phyloP scores from a whole-genome alignment of 305 asterid species.

The Solanum hybrid region DNA sequence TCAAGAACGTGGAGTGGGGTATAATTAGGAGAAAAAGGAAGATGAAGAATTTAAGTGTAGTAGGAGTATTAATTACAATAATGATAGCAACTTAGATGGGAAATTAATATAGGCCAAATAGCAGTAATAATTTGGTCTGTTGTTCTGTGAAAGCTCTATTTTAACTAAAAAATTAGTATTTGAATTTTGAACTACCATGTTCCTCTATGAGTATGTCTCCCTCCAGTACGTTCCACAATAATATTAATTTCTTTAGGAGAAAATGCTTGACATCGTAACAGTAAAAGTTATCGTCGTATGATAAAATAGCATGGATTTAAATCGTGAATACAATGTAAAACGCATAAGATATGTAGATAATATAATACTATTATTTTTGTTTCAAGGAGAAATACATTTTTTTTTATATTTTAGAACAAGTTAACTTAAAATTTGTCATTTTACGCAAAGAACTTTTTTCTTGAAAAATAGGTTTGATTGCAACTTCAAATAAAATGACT shows the following conservation, averaged over 20 bases:
- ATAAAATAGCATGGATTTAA: too few species aligned
- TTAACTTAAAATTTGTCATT: background rate
- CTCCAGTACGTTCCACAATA: background rate
- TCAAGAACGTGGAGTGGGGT: slow-evolving; percentile 2
- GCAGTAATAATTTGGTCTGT: slow-evolving; percentile 20
- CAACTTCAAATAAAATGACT: background rate
- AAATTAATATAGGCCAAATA: slow-evolving; percentile 9
- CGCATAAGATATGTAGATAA: background rate
- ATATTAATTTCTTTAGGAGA: background rate
- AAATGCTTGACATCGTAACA: background rate
- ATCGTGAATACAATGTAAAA: background rate
- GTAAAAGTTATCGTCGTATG: too few species aligned
- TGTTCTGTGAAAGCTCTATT: slow-evolving; percentile 23
- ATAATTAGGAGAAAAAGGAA: slow-evolving; percentile 1
- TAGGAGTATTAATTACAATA: slow-evolving; percentile 2
- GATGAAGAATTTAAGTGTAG: background rate
- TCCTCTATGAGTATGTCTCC: background rate
- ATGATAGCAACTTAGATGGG: slow-evolving; percentile 6
- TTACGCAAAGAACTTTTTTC: background rate
- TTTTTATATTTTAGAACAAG: background rate
- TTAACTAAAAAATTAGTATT: slow-evolving; percentile 1
- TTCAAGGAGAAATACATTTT: background rate
- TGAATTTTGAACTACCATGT: slow-evolving; percentile 1
- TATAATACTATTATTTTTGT: background rate
- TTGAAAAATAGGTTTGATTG: background rate